Evolutionary conservation across 345 rosid genomes (phyloP), one percentile per base, ranked within the genome.

Genomic region (Hibiscus syriacus): DNA sequence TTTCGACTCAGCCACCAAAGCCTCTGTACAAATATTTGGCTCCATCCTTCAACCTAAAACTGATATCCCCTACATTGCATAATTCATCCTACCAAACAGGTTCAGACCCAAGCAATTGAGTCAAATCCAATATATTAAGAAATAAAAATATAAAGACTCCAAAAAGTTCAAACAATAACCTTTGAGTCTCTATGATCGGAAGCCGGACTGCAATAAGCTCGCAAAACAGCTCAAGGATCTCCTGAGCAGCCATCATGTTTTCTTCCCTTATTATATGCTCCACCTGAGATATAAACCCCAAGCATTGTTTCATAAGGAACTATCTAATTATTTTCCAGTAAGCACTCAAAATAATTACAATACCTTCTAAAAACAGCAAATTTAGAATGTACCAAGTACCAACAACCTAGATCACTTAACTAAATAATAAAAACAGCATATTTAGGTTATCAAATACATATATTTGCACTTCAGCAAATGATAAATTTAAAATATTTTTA

Each of bases 121-220:
- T 14, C 32, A 25, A 16, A 30, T 56, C 16, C 1, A 6, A 27
- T 26, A 27, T 2, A 32, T 29, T 36, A 45, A 36, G n/a, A 45
- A 41, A 36, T 3, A 17, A 13, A 39, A 25, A 6, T 8, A 8
- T 30, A n/a, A 49, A 19, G 48, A 43, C 68, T n/a, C 59, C 22
- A 63, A 41, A 65, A 67, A 9, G 19, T 66, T 34, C 0, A 63
- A 32, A 68, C 32, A 66, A 36, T 20, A 70, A 91, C 98, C 95
- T 87, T 81, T 93, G 98, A 6, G 88, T 78, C 78, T 93, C 98
- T 13, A 93, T 89, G 55, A 93, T 84, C 0, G 97, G 98, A 80
- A 93, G 96, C 25, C 98, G 97, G 54, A 90, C 97, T 36, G 87
- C 72, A 5, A 93, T 85, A 25, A 93, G 96, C 77, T 93, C 96